Conservation (phyloP, 331 rosid genomes). For the Rosa hybrid region DNA sequence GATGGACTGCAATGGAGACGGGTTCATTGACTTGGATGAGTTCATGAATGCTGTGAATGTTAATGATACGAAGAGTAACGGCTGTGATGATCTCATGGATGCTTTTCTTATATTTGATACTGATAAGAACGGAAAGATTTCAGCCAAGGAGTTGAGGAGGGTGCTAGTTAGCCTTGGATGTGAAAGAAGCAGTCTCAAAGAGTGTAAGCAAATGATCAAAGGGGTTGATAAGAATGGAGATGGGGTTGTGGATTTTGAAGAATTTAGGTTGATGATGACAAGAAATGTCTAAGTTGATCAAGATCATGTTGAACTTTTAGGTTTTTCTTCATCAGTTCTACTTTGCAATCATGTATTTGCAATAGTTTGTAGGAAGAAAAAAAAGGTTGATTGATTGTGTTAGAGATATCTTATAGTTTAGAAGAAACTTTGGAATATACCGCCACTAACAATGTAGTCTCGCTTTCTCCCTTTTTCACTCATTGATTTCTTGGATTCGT, state of each 20-base stretch:
- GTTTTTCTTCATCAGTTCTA: background rate
- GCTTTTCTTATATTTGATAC: constrained; percentile 61
- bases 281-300: constrained; percentile 22
- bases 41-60: constrained; percentile 53
- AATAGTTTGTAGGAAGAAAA: background rate
- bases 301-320: background rate
- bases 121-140: constrained; percentile 60
- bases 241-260: constrained; percentile 74
- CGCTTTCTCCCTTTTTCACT: background rate
- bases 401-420: background rate
- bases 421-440: background rate
- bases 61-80: background rate
- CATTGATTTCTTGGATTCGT: background rate
- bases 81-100: constrained; percentile 45
- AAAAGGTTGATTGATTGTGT: background rate
- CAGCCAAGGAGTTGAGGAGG: constrained; percentile 50
- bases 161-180: constrained; percentile 62
- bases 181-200: constrained; percentile 47
- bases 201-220: constrained; percentile 61
- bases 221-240: constrained; percentile 69
- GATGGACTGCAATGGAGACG: constrained; percentile 66
- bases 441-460: background rate
- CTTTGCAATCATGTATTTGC: background rate
- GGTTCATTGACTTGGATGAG: constrained; percentile 62
- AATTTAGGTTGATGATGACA: constrained; percentile 63